A percentile compares a stretch with the other conserved stretches of the same genome.
phyloP scores from a whole-genome alignment of 208 protist species.

The Vickermania spadyakhi region DNA sequence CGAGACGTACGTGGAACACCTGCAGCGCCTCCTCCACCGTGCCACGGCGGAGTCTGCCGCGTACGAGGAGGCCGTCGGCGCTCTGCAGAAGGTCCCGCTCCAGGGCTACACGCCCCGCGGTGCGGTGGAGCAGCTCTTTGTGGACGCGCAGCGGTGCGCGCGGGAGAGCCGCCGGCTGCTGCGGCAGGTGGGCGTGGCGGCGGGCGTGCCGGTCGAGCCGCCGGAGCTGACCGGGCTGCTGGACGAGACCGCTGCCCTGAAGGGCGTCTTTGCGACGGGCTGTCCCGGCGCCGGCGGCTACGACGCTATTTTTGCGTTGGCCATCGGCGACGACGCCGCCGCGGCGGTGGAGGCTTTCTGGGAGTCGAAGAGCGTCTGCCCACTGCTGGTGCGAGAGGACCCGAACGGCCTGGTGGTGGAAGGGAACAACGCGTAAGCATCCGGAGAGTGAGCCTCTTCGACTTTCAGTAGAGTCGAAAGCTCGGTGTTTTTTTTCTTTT shows the following conservation, averaged over 20 bases:
- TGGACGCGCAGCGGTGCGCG: slow-evolving; percentile 31
- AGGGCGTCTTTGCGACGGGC: slow-evolving; percentile 88
- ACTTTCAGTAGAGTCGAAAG: too few species aligned
- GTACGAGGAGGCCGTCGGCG: slow-evolving; percentile 20
- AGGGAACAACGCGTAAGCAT: background rate
- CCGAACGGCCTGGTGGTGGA: slow-evolving; percentile 39
- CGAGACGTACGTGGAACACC: slow-evolving; percentile 47
- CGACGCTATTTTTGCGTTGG: slow-evolving; percentile 89
- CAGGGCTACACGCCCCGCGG: slow-evolving; percentile 1
- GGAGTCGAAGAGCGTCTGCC: slow-evolving; percentile 53
- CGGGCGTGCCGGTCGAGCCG: slow-evolving; percentile 85
- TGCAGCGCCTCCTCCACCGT: slow-evolving; percentile 25
- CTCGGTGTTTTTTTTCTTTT: too few species aligned
- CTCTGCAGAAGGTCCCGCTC: slow-evolving; percentile 9
- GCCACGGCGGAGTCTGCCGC: slow-evolving; percentile 8
- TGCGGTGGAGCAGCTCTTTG: slow-evolving; percentile 24
- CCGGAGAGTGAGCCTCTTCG: too few species aligned
- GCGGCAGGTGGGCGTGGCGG: slow-evolving; percentile 73
- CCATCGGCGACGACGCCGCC: slow-evolving; percentile 45
- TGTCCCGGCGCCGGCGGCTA: slow-evolving; percentile 92
- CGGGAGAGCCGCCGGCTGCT: slow-evolving; percentile 31
- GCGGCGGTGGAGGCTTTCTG: slow-evolving; percentile 58
- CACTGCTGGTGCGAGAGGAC: slow-evolving; percentile 75
- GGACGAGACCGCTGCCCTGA: slow-evolving; percentile 69
- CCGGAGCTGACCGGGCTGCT: slow-evolving; percentile 67